Base-by-base conservation (phyloP, 148 eudicot genomes). In the Rhododendron henanense region DNA sequence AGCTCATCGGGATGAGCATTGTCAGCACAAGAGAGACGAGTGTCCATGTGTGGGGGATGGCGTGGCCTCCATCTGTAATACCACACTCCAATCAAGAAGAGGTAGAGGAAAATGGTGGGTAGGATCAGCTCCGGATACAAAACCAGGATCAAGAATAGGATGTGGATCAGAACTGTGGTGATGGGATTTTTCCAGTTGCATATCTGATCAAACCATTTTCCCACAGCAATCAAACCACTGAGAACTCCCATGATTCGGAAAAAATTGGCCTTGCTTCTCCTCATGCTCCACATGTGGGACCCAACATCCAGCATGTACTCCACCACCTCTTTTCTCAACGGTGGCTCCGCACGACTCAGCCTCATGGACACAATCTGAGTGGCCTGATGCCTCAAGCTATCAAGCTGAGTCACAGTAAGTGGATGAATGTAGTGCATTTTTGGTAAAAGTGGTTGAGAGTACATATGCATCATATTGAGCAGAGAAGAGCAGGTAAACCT, bases 281-380 rank as follows among this genome's bases (percentile, higher is more conserved):
- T 84, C 90, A 90, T 90, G 81, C 88, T 88, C 92, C 92, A 90
- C 89, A 90, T 88, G 84, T 88, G 88, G n/a, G 89, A 88, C 87
- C 89, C 92, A 0, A 88, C 90, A 78, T 90, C 90, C 18, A 90
- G 41, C 90, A 90, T 90, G 84, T 87, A 88, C 78, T 90, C 89
- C 6, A 88, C 89, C 55, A 87, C 89, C 83, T 90, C 92, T 55
- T 87, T 88, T 53, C 90, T 83, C 10, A 88, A 85, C 1, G 90
- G 90, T 4, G 92, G 90, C 57, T 90, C 92, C 5, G 92, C 90
- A 28, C 90, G 65, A n/a, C 79, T 85, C 41, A 90, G 88, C 79
- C 92, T 77, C 7, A 59, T 65, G 0, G 92, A 87, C 0, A 88
- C 88, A 19, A 87, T 88, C 10, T 85, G 87, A 87, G 88, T 90